Evolutionary conservation across 2,329 filamentous ascomycete species (phyloP), one percentile per base, ranked within the genome.

Genomic region (Lecanoromycetidae sp.): DNA sequence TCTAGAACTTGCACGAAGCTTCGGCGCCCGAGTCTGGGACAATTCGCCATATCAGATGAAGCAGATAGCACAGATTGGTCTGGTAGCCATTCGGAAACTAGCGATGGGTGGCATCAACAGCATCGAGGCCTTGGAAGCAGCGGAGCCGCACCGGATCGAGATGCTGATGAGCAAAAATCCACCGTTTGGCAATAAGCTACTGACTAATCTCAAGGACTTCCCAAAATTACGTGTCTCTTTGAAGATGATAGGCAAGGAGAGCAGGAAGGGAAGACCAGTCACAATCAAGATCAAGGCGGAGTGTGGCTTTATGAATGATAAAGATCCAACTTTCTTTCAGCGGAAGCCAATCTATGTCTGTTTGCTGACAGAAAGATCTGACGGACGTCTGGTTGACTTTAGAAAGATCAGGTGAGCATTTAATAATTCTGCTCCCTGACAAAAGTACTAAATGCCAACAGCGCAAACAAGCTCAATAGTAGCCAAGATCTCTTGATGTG

Each of bases 21-120:
- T 96, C 43, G 75, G 77, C 19, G 84, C 87, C 2, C 76, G 75
- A 50, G 73, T 73, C 1, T 94, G 88, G 91, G 91, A 98, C 57
- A 79, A 83, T 27, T 84, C 80, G 2, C 77, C 84, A 0, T 71
- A 82, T 19, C 84, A 95, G 55, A 74, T 98, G 58, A 82, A 83
- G 51, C 90, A 96, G 61, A 73, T 98, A 1, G 78, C 84, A 0
- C 76, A 79, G 2, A 76, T 96, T 51, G 91, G 91, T 0, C 69
- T 78, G 4, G 84, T 80, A 1, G 75, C 77, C n/a, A 79, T 85
- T 53, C 75, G 82, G 30, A 91, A 84, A 60, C 72, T 96, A 35
- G 74, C 78, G 3, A 72, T 74, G 32, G 79, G 78, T n/a, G 79
- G 80, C 0, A 75, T 96, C 45, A 77, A 69, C 23, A 84, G 71